Evolutionary conservation across 352 stramenopile genomes (phyloP).

Genomic region (Phytophthora sp.): DNA sequence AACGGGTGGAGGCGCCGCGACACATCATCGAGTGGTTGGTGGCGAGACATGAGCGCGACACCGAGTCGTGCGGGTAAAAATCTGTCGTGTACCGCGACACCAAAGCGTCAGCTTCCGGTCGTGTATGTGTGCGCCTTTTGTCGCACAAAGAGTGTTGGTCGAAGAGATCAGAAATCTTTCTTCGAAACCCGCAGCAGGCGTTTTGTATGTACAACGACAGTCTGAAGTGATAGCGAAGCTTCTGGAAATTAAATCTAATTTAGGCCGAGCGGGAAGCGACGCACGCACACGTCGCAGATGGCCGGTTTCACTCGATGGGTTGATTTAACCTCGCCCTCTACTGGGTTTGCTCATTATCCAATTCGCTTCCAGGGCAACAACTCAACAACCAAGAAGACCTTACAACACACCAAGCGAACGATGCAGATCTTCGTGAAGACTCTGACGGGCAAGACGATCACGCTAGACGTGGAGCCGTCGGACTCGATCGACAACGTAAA

Average conservation of each 20-base stretch:
- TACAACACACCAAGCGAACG: constrained; percentile 32
- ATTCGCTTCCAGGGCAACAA: constrained; percentile 28
- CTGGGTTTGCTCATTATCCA: constrained; percentile 21
- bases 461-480: too few species aligned
- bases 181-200: constrained; percentile 20
- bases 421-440: constrained; percentile 52
- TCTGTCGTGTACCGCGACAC: background rate
- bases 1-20: background rate
- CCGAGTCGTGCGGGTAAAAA: background rate
- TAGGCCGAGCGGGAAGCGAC: constrained; percentile 22
- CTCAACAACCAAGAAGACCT: constrained; percentile 15
- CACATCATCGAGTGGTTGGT: too few species aligned
- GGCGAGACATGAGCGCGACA: background rate
- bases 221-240: constrained; percentile 27
- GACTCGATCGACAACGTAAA: too few species aligned
- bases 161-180: constrained; percentile 27
- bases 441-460: constrained; percentile 30
- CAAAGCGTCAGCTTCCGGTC: constrained; percentile 6
- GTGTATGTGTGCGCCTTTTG: constrained; percentile 20
- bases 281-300: constrained; percentile 30
- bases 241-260: constrained; percentile 19
- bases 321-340: constrained; percentile 16
- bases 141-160: constrained; percentile 28
- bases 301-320: constrained; percentile 18
- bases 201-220: constrained; percentile 19